These are phyloP conservation scores for Suillus luteus DNA, from an alignment of 768 basidiomycete genomes.

Conservation along the genomic window DNA sequence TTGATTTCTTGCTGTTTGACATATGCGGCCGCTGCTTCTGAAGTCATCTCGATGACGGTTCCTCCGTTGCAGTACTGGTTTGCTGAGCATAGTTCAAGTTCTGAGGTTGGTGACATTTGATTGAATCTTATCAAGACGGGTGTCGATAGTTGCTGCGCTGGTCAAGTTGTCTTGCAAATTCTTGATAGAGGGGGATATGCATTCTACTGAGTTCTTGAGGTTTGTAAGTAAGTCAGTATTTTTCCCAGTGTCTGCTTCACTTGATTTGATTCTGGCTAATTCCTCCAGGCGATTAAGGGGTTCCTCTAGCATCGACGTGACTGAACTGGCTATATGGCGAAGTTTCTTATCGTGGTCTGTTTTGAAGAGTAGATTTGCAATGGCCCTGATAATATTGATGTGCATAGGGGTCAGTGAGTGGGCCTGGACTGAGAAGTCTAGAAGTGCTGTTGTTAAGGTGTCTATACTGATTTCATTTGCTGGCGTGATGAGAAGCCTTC, in stretches of 20 bases:
- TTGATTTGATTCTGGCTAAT: too few species aligned
- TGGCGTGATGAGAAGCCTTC: background rate
- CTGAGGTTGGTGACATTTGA: too few species aligned
- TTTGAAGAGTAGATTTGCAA: background rate
- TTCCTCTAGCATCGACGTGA: too few species aligned
- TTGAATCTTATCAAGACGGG: too few species aligned
- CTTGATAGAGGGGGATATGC: too few species aligned
- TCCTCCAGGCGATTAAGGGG: too few species aligned
- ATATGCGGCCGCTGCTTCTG: constrained; percentile 20
- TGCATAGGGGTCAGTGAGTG: background rate
- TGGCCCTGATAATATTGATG: background rate
- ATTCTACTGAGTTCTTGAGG: too few species aligned
- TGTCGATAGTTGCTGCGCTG: too few species aligned
- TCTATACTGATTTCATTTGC: background rate
- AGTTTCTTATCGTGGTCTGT: background rate
- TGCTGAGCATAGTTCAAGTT: background rate
- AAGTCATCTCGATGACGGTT: constrained; percentile 16
- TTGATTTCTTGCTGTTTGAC: constrained; percentile 11
- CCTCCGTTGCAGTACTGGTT: background rate
- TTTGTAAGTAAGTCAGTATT: too few species aligned
- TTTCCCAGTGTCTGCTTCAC: too few species aligned
- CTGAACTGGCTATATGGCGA: too few species aligned
- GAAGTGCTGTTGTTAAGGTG: background rate
- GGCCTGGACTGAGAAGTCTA: background rate
- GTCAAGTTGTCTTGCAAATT: too few species aligned